Conservation (phyloP, 192 early-diverging fungal genomes). For the Phycomyces nitens region DNA sequence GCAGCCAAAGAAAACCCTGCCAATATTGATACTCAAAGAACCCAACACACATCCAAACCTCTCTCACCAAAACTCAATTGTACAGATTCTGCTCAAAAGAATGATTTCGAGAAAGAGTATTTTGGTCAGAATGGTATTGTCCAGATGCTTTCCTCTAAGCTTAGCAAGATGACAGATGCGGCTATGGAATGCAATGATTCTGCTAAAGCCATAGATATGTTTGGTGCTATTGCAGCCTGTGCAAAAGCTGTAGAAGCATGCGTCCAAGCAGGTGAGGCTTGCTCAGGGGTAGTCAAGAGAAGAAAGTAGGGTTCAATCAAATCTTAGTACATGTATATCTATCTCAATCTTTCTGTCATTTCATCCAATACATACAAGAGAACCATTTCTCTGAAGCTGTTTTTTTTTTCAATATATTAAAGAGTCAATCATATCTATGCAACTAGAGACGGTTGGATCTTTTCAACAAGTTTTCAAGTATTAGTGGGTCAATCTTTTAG, state of each 20-base stretch:
- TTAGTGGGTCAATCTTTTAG: too few species aligned
- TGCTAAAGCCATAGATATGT: conserved; percentile 1
- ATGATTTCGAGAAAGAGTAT: background rate
- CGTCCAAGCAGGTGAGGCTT: background rate
- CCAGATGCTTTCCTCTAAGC: conserved; percentile 5
- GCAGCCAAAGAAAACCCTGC: background rate
- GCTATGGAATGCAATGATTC: conserved; percentile 15
- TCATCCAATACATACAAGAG: too few species aligned
- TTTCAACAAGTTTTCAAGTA: too few species aligned
- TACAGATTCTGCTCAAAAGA: background rate
- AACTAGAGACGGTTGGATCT: too few species aligned
- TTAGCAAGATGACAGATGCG: conserved; percentile 10
- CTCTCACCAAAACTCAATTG: background rate
- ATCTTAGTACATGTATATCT: background rate
- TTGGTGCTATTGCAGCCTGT: conserved; percentile 21
- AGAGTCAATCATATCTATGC: too few species aligned
- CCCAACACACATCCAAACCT: too few species aligned
- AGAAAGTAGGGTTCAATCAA: background rate
- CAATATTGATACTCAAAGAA: too few species aligned
- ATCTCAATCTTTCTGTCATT: too few species aligned
- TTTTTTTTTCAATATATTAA: too few species aligned
- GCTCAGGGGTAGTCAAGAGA: background rate
- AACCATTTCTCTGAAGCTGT: too few species aligned
- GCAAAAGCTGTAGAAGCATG: conserved; percentile 21
- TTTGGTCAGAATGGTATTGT: background rate